phyloP scores from a whole-genome alignment of 164 flowering plant genomes.

The Stephania yunnanensis region DNA sequence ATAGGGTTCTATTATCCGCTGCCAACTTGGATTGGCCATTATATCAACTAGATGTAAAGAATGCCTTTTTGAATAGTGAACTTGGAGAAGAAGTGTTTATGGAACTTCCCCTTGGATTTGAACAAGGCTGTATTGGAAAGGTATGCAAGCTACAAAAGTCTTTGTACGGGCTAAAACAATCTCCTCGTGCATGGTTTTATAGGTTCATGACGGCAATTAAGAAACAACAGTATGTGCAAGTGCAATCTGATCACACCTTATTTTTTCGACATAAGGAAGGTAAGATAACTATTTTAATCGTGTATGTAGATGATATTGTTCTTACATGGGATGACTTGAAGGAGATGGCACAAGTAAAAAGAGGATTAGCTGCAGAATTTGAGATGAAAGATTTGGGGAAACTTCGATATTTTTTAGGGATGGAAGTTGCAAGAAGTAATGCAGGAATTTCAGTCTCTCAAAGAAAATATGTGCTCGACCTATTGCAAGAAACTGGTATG shows the following conservation, averaged over 20 bases:
- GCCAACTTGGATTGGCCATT: neutral
- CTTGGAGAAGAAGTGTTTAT: neutral
- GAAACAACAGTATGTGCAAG: neutral
- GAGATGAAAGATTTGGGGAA: constrained; percentile 1
- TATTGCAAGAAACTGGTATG: neutral
- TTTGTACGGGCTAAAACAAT: constrained; percentile 6
- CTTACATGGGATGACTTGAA: neutral
- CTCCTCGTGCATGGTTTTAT: constrained; percentile 5
- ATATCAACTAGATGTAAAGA: neutral
- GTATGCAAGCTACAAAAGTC: neutral
- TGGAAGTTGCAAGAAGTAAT: neutral
- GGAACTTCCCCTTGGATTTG: neutral
- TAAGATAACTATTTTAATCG: neutral
- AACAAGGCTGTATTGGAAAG: neutral
- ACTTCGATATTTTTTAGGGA: neutral
- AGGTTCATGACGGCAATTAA: neutral
- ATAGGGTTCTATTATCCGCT: neutral
- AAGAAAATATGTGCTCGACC: neutral
- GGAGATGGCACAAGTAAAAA: neutral
- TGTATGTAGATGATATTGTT: neutral
- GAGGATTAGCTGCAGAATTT: neutral
- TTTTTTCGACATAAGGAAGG: neutral
- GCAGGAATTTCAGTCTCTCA: constrained; percentile 1
- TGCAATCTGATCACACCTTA: neutral
- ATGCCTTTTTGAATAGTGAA: neutral